These are phyloP conservation scores for Pholiota conissans DNA, from an alignment of 768 basidiomycete genomes.

Conservation along the genomic window DNA sequence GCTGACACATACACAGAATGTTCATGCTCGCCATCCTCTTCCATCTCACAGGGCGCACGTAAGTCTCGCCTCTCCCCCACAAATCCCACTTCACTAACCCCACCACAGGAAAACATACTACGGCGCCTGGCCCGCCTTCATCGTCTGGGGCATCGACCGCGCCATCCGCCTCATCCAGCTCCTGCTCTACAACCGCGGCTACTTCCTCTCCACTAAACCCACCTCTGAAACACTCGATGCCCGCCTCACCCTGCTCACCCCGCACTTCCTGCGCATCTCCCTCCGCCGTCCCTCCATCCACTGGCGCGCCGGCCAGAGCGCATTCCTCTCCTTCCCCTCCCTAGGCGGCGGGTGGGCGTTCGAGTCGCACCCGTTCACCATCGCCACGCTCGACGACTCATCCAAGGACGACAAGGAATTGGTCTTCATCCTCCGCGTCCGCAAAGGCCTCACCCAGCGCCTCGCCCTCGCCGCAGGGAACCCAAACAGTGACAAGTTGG, in stretches of 20 bases:
- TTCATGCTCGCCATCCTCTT: conserved; percentile 41
- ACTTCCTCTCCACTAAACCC: conserved; percentile 27
- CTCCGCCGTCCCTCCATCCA: conserved; percentile 40
- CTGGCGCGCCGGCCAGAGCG: conserved; percentile 57
- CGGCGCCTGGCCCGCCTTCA: conserved; percentile 50
- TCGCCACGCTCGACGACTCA: conserved; percentile 40
- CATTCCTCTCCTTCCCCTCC: conserved; percentile 49
- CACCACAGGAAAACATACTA: conserved; percentile 27
- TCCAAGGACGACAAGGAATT: conserved; percentile 37
- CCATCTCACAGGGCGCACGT: conserved; percentile 35
- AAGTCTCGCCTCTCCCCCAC: conserved; percentile 6
- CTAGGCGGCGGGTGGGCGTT: conserved; percentile 18
- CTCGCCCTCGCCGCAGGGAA: conserved; percentile 31
- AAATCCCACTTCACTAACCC: background rate
- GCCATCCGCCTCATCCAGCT: conserved; percentile 46
- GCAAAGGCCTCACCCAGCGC: conserved; percentile 58
- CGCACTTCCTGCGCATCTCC: conserved; percentile 43
- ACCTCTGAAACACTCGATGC: conserved; percentile 28
- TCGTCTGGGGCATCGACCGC: conserved; percentile 59
- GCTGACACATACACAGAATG: conserved; percentile 24
- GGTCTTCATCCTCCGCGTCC: conserved; percentile 58
- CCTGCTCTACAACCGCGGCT: conserved; percentile 40
- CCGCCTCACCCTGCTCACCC: conserved; percentile 24
- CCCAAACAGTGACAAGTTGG: no score
- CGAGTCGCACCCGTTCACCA: conserved; percentile 58